Evolutionary conservation across 345 rosid genomes (phyloP).

Genomic region (Lepidium sativum): DNA sequence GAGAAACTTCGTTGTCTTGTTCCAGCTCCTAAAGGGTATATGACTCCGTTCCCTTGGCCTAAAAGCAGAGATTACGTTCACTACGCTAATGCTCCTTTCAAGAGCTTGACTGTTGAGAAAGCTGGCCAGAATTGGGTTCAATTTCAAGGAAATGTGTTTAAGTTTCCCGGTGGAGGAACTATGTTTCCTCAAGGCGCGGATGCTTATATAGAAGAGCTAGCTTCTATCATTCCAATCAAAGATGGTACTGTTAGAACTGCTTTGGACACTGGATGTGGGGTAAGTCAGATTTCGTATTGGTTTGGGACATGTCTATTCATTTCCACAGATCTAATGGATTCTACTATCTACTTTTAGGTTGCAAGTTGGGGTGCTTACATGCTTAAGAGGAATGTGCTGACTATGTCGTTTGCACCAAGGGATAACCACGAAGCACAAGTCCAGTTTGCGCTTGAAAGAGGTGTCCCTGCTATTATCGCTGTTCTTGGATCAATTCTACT

Average conservation of each 20-base stretch:
- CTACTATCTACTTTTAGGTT: conserved; percentile 37
- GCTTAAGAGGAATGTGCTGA: conserved; percentile 70
- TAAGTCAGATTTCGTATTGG: conserved; percentile 23
- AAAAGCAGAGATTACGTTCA: conserved; percentile 86
- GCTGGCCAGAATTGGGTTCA: conserved; percentile 93
- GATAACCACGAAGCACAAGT: conserved; percentile 98
- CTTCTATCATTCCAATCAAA: conserved; percentile 75
- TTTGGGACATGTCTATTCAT: neutral
- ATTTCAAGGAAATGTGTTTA: conserved; percentile 81
- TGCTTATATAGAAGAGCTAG: conserved; percentile 84
- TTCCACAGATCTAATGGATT: neutral
- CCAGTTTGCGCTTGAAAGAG: conserved; percentile 98
- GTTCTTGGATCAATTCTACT: conserved; percentile 85
- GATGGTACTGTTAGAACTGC: conserved; percentile 94
- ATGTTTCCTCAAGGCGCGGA: conserved; percentile 99
- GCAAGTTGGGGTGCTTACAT: conserved; percentile 99
- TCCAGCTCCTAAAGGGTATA: conserved; percentile 92
- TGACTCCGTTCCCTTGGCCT: conserved; percentile 93
- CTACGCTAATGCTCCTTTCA: conserved; percentile 89
- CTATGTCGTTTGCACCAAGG: conserved; percentile 94
- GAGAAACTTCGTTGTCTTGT: conserved; percentile 79
- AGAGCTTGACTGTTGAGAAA: conserved; percentile 80
- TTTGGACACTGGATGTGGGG: conserved; percentile 96
- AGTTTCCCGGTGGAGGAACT: conserved; percentile 98
- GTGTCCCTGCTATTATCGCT: conserved; percentile 84